Evolutionary conservation across 192 early-diverging fungal genomes (phyloP).

Genomic region (Coemansia sp.): DNA sequence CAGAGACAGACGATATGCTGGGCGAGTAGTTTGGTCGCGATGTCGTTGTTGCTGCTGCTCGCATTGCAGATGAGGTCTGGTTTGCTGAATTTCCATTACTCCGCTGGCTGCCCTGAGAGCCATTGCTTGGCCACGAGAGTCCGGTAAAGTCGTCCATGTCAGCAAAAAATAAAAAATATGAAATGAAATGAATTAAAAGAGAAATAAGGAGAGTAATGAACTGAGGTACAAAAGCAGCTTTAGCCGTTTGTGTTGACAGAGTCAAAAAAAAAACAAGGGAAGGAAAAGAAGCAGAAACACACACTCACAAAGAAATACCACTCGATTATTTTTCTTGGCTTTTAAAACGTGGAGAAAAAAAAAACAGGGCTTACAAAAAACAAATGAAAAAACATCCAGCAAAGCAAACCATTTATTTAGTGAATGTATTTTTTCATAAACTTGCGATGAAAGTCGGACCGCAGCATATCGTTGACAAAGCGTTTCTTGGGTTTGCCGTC

Average conservation of each 20-base stretch:
- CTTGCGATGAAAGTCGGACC: slow-evolving; percentile 94
- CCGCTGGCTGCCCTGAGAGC: not conserved
- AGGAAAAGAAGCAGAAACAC: slow-evolving; percentile 1
- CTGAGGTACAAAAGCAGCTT: not conserved
- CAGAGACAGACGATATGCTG: slow-evolving; percentile 7
- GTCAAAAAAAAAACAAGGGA: slow-evolving; percentile 9
- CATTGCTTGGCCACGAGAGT: slow-evolving; percentile 27
- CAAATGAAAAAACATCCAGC: not conserved
- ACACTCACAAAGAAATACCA: not conserved
- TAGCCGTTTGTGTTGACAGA: too few relatives aligned
- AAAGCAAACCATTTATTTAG: slow-evolving; percentile 27
- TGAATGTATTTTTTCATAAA: slow-evolving; percentile 92
- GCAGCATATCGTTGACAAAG: slow-evolving; percentile 96
- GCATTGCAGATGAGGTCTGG: slow-evolving; percentile 7
- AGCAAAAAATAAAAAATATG: not conserved
- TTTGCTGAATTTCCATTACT: not conserved
- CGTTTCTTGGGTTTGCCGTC: slow-evolving; percentile 89
- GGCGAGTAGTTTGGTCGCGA: slow-evolving; percentile 47
- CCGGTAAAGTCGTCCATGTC: slow-evolving; percentile 47
- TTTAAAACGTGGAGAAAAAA: not conserved
- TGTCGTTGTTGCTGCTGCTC: not conserved
- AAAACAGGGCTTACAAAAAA: not conserved
- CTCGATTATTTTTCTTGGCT: not conserved
- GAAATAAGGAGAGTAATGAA: not conserved
- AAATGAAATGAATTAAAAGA: slow-evolving; percentile 3